phyloP scores from a whole-genome alignment of 208 protist species.

The Leishmania guyanensis region DNA sequence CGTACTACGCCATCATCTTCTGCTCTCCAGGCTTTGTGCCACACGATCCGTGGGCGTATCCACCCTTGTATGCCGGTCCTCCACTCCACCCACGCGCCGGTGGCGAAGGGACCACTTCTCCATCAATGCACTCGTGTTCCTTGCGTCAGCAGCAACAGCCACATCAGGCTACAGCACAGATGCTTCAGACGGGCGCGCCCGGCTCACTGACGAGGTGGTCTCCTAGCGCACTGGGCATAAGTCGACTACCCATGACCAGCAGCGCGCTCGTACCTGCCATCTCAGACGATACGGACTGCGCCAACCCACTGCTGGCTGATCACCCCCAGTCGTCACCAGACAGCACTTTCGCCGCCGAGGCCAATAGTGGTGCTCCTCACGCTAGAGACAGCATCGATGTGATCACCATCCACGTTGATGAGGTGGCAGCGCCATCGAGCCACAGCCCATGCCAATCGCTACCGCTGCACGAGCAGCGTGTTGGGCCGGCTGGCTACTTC shows the following conservation, averaged over 20 bases:
- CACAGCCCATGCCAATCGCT: conserved; percentile 19
- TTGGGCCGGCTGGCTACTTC: not conserved
- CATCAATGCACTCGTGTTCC: not conserved
- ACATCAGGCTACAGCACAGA: not conserved
- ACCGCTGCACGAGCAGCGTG: not conserved
- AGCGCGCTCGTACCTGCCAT: not conserved
- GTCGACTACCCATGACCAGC: not conserved
- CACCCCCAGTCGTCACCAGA: not conserved
- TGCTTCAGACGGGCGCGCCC: not conserved
- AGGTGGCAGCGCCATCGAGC: not conserved
- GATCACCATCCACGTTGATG: too few species aligned
- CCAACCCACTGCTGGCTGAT: not conserved
- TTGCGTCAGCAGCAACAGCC: not conserved
- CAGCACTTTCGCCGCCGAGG: not conserved
- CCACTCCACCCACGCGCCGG: not conserved
- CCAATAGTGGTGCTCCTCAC: not conserved
- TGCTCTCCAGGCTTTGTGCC: conserved; percentile 65
- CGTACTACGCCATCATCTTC: conserved; percentile 54
- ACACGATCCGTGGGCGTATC: conserved; percentile 43
- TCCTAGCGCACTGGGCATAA: not conserved
- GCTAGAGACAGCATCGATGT: not conserved
- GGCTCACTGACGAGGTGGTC: conserved; percentile 1
- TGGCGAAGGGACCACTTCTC: not conserved
- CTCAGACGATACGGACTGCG: not conserved
- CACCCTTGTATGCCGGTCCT: conserved; percentile 32